These are phyloP conservation scores for Fagopyrum homotropicum DNA, from an alignment of 148 eudicot genomes.

Conservation along the genomic window DNA sequence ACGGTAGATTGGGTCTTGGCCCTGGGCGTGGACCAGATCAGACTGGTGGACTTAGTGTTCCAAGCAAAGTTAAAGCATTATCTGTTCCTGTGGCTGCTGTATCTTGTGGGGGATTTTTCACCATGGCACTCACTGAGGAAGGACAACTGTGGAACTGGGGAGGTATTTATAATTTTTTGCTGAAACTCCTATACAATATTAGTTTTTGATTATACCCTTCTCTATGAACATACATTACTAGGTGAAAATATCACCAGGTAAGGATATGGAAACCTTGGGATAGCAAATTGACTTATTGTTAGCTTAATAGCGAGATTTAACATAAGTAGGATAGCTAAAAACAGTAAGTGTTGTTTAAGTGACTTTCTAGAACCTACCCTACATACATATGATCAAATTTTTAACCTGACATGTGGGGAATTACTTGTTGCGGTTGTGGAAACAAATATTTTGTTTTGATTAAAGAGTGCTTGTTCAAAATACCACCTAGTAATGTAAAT, in stretches of 20 bases:
- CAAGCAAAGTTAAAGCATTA: slow-evolving; percentile 67
- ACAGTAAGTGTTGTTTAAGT: neutral
- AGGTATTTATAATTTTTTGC: slow-evolving; percentile 33
- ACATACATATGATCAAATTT: neutral
- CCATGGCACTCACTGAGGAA: slow-evolving; percentile 74
- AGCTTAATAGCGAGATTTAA: neutral
- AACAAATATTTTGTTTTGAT: too few species aligned
- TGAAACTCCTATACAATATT: neutral
- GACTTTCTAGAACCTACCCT: neutral
- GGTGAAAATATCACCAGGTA: neutral
- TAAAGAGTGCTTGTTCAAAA: too few species aligned
- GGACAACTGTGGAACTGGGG: slow-evolving; percentile 96
- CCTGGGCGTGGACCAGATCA: slow-evolving; percentile 91
- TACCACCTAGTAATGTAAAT: too few species aligned
- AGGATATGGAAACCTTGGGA: slow-evolving; percentile 1
- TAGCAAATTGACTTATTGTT: neutral
- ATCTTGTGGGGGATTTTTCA: slow-evolving; percentile 92
- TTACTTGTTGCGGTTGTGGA: neutral
- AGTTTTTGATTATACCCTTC: neutral
- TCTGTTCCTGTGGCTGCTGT: slow-evolving; percentile 70
- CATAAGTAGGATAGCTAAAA: neutral
- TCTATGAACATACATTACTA: neutral
- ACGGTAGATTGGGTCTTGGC: slow-evolving; percentile 94
- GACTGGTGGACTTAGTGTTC: slow-evolving; percentile 81
- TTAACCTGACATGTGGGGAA: neutral